phyloP scores from a whole-genome alignment of 805 yeast species.

The Dipodascus geniculatus region DNA sequence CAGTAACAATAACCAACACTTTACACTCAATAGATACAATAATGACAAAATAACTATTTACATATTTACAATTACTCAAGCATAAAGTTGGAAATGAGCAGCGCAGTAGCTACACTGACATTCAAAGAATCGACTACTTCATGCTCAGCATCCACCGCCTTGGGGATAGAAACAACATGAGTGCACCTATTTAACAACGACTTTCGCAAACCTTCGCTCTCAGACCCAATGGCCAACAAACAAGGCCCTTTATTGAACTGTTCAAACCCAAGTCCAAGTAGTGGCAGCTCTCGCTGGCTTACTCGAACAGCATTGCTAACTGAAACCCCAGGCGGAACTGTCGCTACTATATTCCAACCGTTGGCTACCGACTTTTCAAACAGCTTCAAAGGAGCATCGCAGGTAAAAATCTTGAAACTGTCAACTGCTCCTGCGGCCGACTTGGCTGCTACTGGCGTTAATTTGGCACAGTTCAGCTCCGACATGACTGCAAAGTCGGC shows the following conservation, averaged over 20 bases:
- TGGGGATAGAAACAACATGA: slow-evolving; percentile 16
- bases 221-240: slow-evolving; percentile 71
- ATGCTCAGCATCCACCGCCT: slow-evolving; percentile 2
- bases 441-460: slow-evolving; percentile 70
- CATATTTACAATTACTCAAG: too few species aligned
- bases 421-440: slow-evolving; percentile 82
- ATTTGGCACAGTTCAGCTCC: slow-evolving; percentile 55
- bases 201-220: slow-evolving; percentile 72
- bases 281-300: slow-evolving; percentile 28
- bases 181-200: slow-evolving; percentile 36
- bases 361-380: slow-evolving; percentile 41
- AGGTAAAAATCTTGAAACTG: slow-evolving; percentile 47
- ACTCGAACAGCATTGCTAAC: slow-evolving; percentile 25
- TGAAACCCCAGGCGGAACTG: slow-evolving; percentile 31
- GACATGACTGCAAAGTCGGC: slow-evolving; percentile 69
- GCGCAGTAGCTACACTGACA: slow-evolving; percentile 81
- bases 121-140: slow-evolving; percentile 61
- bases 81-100: slow-evolving; percentile 33
- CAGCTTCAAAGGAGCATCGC: slow-evolving; percentile 48
- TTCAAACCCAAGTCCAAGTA: slow-evolving; percentile 8
- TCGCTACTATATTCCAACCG: slow-evolving; percentile 65
- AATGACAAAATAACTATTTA: too few species aligned
- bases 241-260: slow-evolving; percentile 43
- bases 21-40: too few species aligned
- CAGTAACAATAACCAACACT: too few species aligned